Conservation (phyloP, 371 early-diverging fungal genomes). For the Smittium culicis region DNA sequence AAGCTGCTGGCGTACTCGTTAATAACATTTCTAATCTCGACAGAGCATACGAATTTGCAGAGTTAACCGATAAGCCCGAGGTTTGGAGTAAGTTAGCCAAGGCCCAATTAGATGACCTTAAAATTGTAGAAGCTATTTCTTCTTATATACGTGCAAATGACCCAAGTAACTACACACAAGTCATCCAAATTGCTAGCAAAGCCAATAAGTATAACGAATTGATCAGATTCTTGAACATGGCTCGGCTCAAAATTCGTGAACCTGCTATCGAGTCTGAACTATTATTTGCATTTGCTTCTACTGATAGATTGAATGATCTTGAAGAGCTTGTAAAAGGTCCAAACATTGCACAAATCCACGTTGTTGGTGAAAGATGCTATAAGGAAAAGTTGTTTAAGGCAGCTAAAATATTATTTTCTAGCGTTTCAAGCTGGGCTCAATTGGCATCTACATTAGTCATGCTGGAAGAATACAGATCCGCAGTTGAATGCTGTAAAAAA, state of each 20-base stretch:
- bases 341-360: slow-evolving; percentile 83
- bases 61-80: slow-evolving; percentile 68
- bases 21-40: slow-evolving; percentile 82
- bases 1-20: slow-evolving; percentile 79
- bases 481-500: slow-evolving; percentile 95
- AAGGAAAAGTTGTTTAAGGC: slow-evolving; percentile 79
- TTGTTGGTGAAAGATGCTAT: slow-evolving; percentile 92
- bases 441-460: slow-evolving; percentile 89
- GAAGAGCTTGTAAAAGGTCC: slow-evolving; percentile 84
- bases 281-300: slow-evolving; percentile 85
- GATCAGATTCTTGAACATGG: slow-evolving; percentile 83
- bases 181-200: slow-evolving; percentile 60
- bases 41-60: slow-evolving; percentile 91
- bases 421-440: slow-evolving; percentile 90
- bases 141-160: slow-evolving; percentile 93
- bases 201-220: slow-evolving; percentile 83
- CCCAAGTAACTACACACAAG: slow-evolving; percentile 74
- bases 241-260: slow-evolving; percentile 82
- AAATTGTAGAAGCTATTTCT: slow-evolving; percentile 87
- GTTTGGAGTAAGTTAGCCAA: slow-evolving; percentile 91
- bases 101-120: slow-evolving; percentile 78
- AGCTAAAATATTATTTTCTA: slow-evolving; percentile 83
- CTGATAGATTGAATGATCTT: slow-evolving; percentile 74
- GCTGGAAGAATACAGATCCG: slow-evolving; percentile 83
- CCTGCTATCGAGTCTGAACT: slow-evolving; percentile 86